These are phyloP conservation scores for Mesembryanthemum crystallinum DNA, from an alignment of 148 eudicot species.

Conservation along the genomic window DNA sequence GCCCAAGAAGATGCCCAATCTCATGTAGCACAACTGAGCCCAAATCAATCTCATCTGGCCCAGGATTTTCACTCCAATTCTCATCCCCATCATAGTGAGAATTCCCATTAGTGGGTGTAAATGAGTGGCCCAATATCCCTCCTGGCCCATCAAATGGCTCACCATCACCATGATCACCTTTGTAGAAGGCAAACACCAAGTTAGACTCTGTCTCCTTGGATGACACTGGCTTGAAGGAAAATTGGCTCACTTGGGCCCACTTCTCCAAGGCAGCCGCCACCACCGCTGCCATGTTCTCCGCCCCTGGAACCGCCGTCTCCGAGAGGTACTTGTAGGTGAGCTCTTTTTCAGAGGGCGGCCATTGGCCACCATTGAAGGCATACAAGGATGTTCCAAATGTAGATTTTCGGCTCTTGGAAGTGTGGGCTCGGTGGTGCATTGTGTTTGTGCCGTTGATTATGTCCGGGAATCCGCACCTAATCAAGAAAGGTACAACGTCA, in stretches of 20 bases:
- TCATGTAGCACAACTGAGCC: conserved; percentile 31
- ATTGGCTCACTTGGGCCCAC: conserved; percentile 11
- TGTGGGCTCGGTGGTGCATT: conserved; percentile 18
- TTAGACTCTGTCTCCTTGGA: background rate
- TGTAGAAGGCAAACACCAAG: conserved; percentile 13
- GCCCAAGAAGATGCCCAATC: conserved; percentile 33
- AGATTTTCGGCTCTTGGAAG: conserved; percentile 1
- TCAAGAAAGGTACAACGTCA: background rate
- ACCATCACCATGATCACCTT: conserved; percentile 27
- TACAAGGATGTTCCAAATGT: conserved; percentile 1
- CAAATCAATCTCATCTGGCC: conserved; percentile 12
- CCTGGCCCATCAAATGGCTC: conserved; percentile 25
- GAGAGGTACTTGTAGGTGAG: conserved; percentile 21
- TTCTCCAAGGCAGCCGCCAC: background rate
- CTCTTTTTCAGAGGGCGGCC: conserved; percentile 14
- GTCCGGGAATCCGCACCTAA: conserved; percentile 30
- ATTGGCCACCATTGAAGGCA: background rate
- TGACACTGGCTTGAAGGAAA: background rate
- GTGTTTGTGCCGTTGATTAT: conserved; percentile 30
- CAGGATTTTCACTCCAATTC: conserved; percentile 20
- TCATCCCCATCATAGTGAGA: conserved; percentile 26
- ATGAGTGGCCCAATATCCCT: conserved; percentile 19
- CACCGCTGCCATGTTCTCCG: conserved; percentile 4
- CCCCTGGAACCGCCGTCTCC: conserved; percentile 5
- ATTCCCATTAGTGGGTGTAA: conserved; percentile 16